Evolutionary conservation across 2,329 filamentous ascomycete species (phyloP).

Genomic region (Exophiala sp.): DNA sequence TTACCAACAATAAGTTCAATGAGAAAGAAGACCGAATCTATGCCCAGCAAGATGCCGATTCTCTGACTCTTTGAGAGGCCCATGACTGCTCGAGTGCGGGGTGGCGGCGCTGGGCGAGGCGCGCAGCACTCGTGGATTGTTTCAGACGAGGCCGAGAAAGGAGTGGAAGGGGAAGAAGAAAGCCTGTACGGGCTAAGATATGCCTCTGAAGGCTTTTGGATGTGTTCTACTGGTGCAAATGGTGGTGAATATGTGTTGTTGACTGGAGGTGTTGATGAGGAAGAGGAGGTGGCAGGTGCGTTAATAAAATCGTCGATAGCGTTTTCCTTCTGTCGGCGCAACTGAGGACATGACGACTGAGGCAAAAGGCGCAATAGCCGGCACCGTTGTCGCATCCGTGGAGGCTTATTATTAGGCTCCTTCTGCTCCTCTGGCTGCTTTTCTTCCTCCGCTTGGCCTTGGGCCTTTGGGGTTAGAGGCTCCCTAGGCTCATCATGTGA

Average conservation of each 20-base stretch:
- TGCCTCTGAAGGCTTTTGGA: conserved; percentile 14
- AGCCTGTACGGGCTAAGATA: conserved; percentile 15
- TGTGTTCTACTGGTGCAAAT: conserved; percentile 2
- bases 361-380: background rate
- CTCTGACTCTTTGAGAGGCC: conserved; percentile 82
- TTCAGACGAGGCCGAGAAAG: conserved; percentile 12
- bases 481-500: background rate
- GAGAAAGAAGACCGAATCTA: conserved; percentile 86
- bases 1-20: conserved; percentile 74
- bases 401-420: background rate
- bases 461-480: background rate
- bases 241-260: conserved; percentile 3
- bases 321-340: background rate
- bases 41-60: conserved; percentile 87
- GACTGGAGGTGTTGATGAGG: conserved; percentile 3
- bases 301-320: background rate
- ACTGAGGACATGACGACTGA: background rate
- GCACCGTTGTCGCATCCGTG: no score
- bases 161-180: conserved; percentile 1
- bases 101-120: conserved; percentile 2
- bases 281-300: conserved; percentile 5
- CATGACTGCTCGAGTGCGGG: conserved; percentile 17
- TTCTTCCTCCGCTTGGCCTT: background rate
- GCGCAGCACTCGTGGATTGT: conserved; percentile 27
- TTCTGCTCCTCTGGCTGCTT: background rate